Conservation (phyloP, 2,329 filamentous ascomycete species). For the Echinosphaeria canescens region DNA sequence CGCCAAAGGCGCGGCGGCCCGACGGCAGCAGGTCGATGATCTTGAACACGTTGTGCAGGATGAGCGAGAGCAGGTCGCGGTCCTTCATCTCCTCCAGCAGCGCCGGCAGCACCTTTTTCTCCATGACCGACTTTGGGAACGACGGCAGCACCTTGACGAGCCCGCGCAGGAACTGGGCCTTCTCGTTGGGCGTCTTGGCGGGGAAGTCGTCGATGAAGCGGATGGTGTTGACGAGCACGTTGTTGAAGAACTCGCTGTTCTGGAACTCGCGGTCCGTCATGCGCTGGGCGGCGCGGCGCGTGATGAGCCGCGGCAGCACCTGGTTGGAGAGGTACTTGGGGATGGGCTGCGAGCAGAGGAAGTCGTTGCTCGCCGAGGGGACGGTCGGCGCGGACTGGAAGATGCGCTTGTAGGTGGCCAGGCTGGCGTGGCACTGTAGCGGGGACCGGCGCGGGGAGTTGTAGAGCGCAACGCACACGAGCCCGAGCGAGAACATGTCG, state of each 20-base stretch:
- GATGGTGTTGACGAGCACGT: slow-evolving; percentile 88
- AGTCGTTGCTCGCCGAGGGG: slow-evolving; percentile 66
- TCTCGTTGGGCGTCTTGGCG: slow-evolving; percentile 79
- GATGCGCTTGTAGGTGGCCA: slow-evolving; percentile 67
- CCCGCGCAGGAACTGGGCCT: slow-evolving; percentile 77
- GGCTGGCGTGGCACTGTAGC: slow-evolving; percentile 58
- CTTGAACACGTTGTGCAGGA: slow-evolving; percentile 82
- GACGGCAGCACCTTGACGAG: slow-evolving; percentile 72
- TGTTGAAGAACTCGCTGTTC: slow-evolving; percentile 90
- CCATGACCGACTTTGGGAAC: slow-evolving; percentile 82
- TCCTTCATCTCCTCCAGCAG: slow-evolving; percentile 90
- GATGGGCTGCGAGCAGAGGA: slow-evolving; percentile 56
- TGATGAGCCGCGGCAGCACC: slow-evolving; percentile 71
- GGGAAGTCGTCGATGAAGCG: slow-evolving; percentile 84
- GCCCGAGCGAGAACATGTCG: slow-evolving; percentile 85
- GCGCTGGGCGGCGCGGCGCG: slow-evolving; percentile 66
- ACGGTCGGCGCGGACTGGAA: slow-evolving; percentile 61
- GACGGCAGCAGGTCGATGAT: slow-evolving; percentile 63
- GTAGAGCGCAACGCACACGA: slow-evolving; percentile 77
- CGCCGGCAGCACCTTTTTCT: slow-evolving; percentile 81
- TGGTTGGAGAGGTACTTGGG: slow-evolving; percentile 57
- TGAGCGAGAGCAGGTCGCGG: slow-evolving; percentile 61
- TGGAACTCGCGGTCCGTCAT: slow-evolving; percentile 84
- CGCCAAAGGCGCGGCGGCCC: slow-evolving; percentile 58
- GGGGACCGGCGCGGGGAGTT: slow-evolving; percentile 88